A percentile compares a stretch with the other conserved stretches of the same genome.
Evolutionary conservation across 2,329 filamentous ascomycete species (phyloP).

Genomic region (Phoma sp.): DNA sequence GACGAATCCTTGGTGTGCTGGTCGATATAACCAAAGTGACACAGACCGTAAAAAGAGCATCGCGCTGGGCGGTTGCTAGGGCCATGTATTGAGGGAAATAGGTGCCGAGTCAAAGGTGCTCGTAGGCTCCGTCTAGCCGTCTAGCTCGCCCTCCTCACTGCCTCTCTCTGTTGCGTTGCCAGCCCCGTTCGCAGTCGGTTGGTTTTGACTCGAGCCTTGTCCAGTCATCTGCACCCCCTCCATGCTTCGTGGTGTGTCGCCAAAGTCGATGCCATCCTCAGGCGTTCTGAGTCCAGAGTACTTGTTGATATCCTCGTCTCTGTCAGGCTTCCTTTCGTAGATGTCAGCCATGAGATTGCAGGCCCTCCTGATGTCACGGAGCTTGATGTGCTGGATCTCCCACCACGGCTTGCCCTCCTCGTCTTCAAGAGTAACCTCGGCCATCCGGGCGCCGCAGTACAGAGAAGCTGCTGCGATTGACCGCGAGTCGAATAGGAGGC

Average conservation of each 20-base stretch:
- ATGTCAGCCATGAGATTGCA: conserved; percentile 74
- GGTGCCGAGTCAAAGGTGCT: not conserved
- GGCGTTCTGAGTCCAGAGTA: conserved; percentile 54
- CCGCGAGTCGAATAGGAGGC: conserved; percentile 77
- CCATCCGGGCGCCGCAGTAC: conserved; percentile 83
- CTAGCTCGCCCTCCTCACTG: conserved; percentile 57
- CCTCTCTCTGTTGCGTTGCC: conserved; percentile 35
- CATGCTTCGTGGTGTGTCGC: conserved; percentile 38
- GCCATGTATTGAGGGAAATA: not conserved
- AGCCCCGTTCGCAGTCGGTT: conserved; percentile 28
- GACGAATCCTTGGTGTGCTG: not conserved
- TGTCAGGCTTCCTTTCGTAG: conserved; percentile 51
- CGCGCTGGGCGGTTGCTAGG: not conserved
- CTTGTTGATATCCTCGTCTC: conserved; percentile 51
- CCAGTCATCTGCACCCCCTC: conserved; percentile 30
- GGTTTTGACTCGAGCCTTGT: conserved; percentile 23
- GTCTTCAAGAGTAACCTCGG: conserved; percentile 73
- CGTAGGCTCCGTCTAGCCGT: conserved; percentile 37
- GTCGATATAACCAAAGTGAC: not conserved
- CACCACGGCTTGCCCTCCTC: conserved; percentile 83
- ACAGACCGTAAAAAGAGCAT: not conserved
- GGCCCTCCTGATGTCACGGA: conserved; percentile 72
- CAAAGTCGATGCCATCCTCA: conserved; percentile 45
- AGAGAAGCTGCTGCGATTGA: conserved; percentile 85
- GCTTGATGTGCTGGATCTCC: conserved; percentile 74